Evolutionary conservation across 805 yeast species (phyloP).

Genomic region (Lachancea lanzarotensis): DNA sequence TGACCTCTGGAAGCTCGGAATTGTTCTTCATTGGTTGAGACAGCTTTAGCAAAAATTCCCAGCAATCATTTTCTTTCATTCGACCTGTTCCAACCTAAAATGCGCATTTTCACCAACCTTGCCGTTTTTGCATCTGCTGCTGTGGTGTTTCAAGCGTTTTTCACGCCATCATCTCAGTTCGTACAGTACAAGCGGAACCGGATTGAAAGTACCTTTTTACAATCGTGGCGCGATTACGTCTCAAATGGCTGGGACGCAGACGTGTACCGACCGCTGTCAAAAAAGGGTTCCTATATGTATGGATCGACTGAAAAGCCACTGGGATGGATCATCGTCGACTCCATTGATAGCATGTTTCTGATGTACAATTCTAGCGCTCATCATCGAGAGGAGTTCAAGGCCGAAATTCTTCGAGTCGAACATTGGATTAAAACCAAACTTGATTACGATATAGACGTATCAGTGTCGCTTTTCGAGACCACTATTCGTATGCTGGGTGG

Average conservation of each 20-base stretch:
- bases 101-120: conserved; percentile 4
- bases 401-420: conserved; percentile 57
- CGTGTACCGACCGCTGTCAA: conserved; percentile 61
- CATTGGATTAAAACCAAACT: conserved; percentile 70
- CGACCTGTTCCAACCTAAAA: too few relatives aligned
- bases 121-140: conserved; percentile 8
- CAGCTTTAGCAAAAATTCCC: too few relatives aligned
- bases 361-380: conserved; percentile 47
- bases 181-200: conserved; percentile 27
- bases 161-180: background rate
- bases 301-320: conserved; percentile 50
- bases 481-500: conserved; percentile 94
- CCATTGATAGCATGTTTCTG: conserved; percentile 72
- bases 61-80: too few relatives aligned
- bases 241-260: conserved; percentile 81
- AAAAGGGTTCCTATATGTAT: conserved; percentile 67
- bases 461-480: conserved; percentile 85
- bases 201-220: conserved; percentile 62
- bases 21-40: too few relatives aligned
- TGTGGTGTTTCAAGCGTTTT: conserved; percentile 9
- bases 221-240: conserved; percentile 73
- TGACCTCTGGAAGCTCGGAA: too few relatives aligned
- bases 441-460: conserved; percentile 62
- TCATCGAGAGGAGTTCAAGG: conserved; percentile 33
- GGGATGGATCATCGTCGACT: conserved; percentile 91